phyloP scores from a whole-genome alignment of 257 asterid genomes.

The Penstemon barbatus region DNA sequence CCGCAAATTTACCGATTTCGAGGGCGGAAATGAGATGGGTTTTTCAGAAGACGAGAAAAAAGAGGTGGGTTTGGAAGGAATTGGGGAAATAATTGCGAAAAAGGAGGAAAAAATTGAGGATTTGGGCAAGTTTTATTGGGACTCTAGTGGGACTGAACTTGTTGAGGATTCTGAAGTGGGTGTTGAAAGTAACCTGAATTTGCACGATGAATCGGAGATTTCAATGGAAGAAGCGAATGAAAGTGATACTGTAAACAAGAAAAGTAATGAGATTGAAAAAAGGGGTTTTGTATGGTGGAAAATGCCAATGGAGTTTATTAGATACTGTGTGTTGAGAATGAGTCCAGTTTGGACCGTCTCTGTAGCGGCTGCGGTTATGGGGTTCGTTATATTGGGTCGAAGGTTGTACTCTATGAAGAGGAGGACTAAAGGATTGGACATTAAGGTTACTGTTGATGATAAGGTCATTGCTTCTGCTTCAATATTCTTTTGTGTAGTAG shows the following conservation, averaged over 20 bases:
- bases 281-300: conserved; percentile 85
- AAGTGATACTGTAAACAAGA: conserved; percentile 21
- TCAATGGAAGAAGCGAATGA: conserved; percentile 32
- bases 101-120: no score
- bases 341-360: conserved; percentile 84
- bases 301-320: conserved; percentile 78
- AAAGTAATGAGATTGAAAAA: conserved; percentile 47
- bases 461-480: conserved; percentile 55
- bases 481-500: neutral
- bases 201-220: conserved; percentile 29
- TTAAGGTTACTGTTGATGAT: conserved; percentile 79
- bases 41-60: conserved; percentile 28
- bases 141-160: no score
- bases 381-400: conserved; percentile 76
- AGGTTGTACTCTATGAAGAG: conserved; percentile 77
- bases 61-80: conserved; percentile 11
- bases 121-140: no score
- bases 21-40: conserved; percentile 38
- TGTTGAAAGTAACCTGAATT: conserved; percentile 25
- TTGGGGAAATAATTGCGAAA: no score
- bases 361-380: conserved; percentile 83
- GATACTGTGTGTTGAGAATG: conserved; percentile 57
- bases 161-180: conserved; percentile 20
- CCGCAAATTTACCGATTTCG: conserved; percentile 42
- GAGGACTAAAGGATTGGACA: conserved; percentile 62